Base-by-base conservation (phyloP, 2,329 filamentous ascomycete genomes). In the Pseudodiploospora longispora region DNA sequence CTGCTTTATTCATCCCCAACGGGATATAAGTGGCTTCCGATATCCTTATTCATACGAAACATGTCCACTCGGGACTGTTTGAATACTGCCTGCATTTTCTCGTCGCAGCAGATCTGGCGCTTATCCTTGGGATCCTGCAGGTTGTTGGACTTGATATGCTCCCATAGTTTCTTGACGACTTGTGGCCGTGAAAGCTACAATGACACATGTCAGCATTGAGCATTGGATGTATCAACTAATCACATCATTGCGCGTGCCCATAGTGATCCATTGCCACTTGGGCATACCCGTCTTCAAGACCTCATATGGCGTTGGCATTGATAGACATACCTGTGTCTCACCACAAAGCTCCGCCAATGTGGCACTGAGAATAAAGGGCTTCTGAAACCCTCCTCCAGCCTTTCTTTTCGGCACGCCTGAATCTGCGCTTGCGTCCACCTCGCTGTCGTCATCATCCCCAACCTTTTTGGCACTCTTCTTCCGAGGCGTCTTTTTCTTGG, bases 21-120 rank as follows among this genome's bases (percentile, higher is more conserved):
- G 3, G 85, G 86, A 60, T 95, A 96, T 34, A 97, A 73, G 59
- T 97, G 91, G 61, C 85, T 83, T 50, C 87, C 88, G 8, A 97
- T 80, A 10, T 95, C 79, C 72, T 96, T 96, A 72, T 95, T 97
- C 91, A 98, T 97, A 54, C 88, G 90, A 66, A 98, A 98, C 93
- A 98, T 98, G 66, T 97, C 88, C 40, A 98, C 85, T 58, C 79
- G 86, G 57, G 89, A 80, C 58, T 85, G 78, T 64, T 95, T 95
- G 71, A 98, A 98, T 6, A 98, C 85, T 6, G 85, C 85, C 48
- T 87, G 82, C 84, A 98, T 85, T 54, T 80, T 82, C 27, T 95
- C 87, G 65, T 98, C 93, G 67, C 93, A 98, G 29, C 80, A 72
- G 51, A 98, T 98, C 55, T 95, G 88, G 27, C 93, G 85, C 64